These are phyloP conservation scores for Linnemannia schmuckeri DNA, from an alignment of 192 early-diverging fungal genomes.

Conservation along the genomic window DNA sequence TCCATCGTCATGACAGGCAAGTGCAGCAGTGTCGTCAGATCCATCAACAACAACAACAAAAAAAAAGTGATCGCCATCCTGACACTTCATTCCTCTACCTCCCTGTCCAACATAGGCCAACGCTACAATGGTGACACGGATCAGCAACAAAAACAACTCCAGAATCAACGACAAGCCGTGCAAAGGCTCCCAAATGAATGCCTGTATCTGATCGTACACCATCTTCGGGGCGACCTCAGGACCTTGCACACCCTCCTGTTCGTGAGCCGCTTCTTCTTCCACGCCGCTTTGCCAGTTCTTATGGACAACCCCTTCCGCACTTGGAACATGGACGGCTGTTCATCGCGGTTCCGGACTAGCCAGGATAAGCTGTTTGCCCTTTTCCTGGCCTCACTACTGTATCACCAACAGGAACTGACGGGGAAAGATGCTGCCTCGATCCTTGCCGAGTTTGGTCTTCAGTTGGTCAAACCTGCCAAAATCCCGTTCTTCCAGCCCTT, in stretches of 20 bases:
- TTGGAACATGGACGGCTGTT: background rate
- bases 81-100: no score
- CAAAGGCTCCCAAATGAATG: slow-evolving; percentile 8
- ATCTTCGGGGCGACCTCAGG: background rate
- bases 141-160: no score
- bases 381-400: background rate
- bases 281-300: background rate
- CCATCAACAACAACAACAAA: no score
- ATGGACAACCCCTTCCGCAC: background rate
- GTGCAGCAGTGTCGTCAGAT: no score
- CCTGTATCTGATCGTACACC: background rate
- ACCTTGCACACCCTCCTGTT: slow-evolving; percentile 7
- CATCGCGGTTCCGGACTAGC: background rate
- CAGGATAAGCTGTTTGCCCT: background rate
- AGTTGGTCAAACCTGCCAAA: background rate
- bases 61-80: no score
- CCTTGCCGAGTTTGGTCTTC: background rate
- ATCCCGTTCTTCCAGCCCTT: background rate
- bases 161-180: no score
- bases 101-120: no score
- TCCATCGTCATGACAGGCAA: no score
- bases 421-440: background rate
- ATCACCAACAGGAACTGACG: background rate
- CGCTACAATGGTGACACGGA: no score
- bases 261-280: slow-evolving; percentile 29